Conservation (phyloP, 257 asterid genomes). For the Solanum pinnatisectum region DNA sequence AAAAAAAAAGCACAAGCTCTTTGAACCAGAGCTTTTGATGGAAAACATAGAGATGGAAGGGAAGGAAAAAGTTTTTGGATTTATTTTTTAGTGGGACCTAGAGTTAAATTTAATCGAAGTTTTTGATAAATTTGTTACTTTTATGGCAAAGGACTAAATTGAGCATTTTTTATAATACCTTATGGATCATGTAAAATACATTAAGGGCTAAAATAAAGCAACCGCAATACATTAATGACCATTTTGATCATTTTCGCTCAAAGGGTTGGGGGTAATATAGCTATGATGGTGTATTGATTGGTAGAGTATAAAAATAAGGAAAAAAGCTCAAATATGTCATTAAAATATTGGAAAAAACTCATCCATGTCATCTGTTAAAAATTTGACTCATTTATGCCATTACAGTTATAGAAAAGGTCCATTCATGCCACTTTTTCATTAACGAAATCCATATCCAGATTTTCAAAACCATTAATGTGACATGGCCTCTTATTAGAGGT, state of each 20-base stretch:
- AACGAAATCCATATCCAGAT: too few relatives aligned
- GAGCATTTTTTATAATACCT: not conserved
- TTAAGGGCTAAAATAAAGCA: not conserved
- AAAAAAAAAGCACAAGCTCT: not conserved
- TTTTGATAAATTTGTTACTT: not conserved
- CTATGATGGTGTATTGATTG: too few relatives aligned
- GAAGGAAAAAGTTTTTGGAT: not conserved
- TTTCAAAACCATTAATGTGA: too few relatives aligned
- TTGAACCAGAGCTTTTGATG: not conserved
- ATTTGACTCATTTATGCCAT: too few relatives aligned
- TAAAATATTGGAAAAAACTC: too few relatives aligned
- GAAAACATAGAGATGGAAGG: not conserved
- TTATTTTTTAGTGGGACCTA: not conserved
- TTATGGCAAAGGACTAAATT: not conserved
- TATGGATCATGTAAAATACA: not conserved
- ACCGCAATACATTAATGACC: fast-evolving
- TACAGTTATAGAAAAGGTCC: too few relatives aligned
- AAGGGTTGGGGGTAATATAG: too few relatives aligned
- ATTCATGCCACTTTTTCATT: too few relatives aligned
- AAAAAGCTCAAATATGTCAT: too few relatives aligned
- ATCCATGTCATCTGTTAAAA: too few relatives aligned
- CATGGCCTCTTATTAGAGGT: too few relatives aligned
- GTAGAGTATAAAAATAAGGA: too few relatives aligned
- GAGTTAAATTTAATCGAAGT: not conserved
- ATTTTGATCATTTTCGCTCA: not conserved